A percentile compares a stretch with the other conserved stretches of the same genome.
phyloP scores from a whole-genome alignment of 2,329 filamentous ascomycete species.

The Diaporthe ilicicola region DNA sequence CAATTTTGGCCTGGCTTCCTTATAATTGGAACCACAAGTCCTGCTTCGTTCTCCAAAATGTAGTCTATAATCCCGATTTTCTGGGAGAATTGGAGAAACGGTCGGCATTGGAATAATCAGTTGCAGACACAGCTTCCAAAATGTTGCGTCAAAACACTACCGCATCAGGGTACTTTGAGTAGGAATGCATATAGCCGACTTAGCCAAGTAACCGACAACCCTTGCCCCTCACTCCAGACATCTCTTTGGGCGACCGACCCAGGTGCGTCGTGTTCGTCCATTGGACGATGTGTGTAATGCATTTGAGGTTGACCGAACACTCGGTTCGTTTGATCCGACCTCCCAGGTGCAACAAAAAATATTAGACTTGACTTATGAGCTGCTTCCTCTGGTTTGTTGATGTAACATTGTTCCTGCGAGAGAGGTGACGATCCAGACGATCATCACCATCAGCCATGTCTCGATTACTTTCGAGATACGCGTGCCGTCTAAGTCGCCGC shows the following conservation, averaged over 20 bases:
- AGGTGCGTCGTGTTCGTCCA: neutral
- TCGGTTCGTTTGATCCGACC: neutral
- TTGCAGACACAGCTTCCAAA: neutral
- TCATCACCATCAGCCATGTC: conserved; percentile 8
- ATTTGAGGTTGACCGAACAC: neutral
- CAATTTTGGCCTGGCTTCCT: neutral
- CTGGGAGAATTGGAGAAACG: neutral
- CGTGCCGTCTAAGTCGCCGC: conserved; percentile 1
- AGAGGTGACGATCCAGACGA: neutral
- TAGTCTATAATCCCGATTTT: neutral
- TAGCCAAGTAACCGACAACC: neutral
- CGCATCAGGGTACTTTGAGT: neutral
- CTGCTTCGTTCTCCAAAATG: neutral
- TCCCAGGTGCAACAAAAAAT: neutral
- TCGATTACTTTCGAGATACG: neutral
- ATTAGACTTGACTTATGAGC: neutral
- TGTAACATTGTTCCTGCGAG: too few species aligned
- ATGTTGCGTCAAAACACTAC: accelerated
- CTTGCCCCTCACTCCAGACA: neutral
- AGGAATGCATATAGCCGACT: neutral
- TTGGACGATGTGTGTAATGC: neutral
- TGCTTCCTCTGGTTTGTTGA: neutral
- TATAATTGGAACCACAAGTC: too few species aligned
- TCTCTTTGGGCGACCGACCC: neutral
- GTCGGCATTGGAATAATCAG: neutral